A percentile compares a stretch with the other conserved stretches of the same genome.
Evolutionary conservation across 306 rosid species (phyloP).

Genomic region (Amphicarpaea edgeworthii): DNA sequence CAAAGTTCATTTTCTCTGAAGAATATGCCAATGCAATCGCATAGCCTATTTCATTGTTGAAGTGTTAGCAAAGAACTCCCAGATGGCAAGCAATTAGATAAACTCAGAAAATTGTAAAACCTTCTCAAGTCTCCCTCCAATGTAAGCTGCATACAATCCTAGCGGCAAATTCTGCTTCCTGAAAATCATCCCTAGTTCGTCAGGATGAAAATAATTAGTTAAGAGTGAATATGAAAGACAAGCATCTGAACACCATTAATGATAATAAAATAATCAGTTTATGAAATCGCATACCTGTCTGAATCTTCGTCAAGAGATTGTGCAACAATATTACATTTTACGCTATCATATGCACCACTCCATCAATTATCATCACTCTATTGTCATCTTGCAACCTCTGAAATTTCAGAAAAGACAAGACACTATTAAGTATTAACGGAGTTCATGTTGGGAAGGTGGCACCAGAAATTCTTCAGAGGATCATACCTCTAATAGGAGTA

Average conservation of each 20-base stretch:
- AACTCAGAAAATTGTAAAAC: slow-evolving; percentile 20
- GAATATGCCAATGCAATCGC: slow-evolving; percentile 26
- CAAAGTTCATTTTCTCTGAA: slow-evolving; percentile 19
- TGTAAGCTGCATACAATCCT: slow-evolving; percentile 16
- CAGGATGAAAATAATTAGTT: background rate
- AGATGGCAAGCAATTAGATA: background rate
- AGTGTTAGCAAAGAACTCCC: slow-evolving; percentile 18
- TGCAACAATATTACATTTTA: slow-evolving; percentile 41
- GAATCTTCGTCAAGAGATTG: slow-evolving; percentile 36
- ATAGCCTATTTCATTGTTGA: background rate
- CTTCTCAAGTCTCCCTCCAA: slow-evolving; percentile 18
- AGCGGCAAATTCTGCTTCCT: slow-evolving; percentile 50
- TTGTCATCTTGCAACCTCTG: slow-evolving; percentile 92
- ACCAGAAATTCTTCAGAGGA: slow-evolving; percentile 3
- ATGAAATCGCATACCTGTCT: slow-evolving; percentile 38
- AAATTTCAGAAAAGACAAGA: slow-evolving; percentile 42
- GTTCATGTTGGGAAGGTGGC: slow-evolving; percentile 20
- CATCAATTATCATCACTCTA: slow-evolving; percentile 81
- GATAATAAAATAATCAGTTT: background rate
- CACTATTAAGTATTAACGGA: background rate
- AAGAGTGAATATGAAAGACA: slow-evolving; percentile 27
- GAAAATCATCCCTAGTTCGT: slow-evolving; percentile 31
- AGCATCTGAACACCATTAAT: background rate
- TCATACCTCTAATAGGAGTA: slow-evolving; percentile 73
- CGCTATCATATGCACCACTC: slow-evolving; percentile 79